A percentile compares a stretch with the other conserved stretches of the same genome.
Conservation (phyloP, 805 yeast species). For the Zygoascus flipseniorum region DNA sequence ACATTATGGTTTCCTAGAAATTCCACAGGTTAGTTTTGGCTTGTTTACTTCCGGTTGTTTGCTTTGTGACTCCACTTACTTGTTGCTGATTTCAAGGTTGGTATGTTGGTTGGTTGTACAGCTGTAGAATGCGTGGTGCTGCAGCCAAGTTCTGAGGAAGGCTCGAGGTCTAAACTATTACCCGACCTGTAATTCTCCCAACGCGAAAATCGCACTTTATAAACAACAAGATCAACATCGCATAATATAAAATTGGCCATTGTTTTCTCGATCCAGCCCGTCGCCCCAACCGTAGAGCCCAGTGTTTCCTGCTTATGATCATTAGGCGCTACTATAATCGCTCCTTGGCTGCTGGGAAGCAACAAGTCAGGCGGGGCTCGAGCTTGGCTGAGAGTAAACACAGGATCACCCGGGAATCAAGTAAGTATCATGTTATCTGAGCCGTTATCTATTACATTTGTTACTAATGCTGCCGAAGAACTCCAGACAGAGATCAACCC, state of each 20-base stretch:
- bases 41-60: neutral
- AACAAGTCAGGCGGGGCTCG: neutral
- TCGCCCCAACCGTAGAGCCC: neutral
- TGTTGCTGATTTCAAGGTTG: too few relatives aligned
- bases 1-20: neutral
- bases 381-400: neutral
- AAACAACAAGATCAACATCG: neutral
- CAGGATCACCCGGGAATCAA: neutral
- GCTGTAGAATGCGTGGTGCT: neutral
- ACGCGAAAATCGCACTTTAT: neutral
- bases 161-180: neutral
- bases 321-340: too few relatives aligned
- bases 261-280: neutral
- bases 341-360: too few relatives aligned
- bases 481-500: slow-evolving; percentile 16
- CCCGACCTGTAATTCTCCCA: neutral
- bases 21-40: neutral
- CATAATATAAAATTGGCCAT: neutral
- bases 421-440: neutral
- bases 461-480: neutral
- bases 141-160: neutral
- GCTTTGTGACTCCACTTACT: too few relatives aligned
- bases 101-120: neutral
- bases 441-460: neutral
- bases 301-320: too few relatives aligned